Conservation (phyloP, 139 green algal species). For the Mesostigma viride region DNA sequence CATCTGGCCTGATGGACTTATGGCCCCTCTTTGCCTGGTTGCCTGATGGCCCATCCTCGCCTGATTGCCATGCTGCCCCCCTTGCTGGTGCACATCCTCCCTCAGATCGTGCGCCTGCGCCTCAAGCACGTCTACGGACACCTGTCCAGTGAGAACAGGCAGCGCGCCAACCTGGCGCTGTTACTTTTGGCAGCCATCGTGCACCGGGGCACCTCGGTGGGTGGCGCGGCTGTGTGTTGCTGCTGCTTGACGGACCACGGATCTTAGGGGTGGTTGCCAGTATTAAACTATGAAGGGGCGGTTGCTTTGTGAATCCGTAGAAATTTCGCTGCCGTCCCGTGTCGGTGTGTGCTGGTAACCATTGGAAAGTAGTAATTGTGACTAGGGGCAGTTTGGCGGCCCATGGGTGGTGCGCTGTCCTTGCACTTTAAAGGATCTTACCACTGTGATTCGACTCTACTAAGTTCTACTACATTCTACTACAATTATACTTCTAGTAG, state of each 20-base stretch:
- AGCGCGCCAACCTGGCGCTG: neutral
- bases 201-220: neutral
- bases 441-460: too few relatives aligned
- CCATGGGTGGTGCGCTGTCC: too few relatives aligned
- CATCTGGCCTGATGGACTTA: too few relatives aligned
- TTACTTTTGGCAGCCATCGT: neutral
- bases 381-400: neutral
- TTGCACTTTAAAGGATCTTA: too few relatives aligned
- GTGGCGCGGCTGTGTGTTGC: neutral
- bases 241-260: neutral
- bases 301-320: too few relatives aligned
- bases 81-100: too few relatives aligned
- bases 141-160: neutral
- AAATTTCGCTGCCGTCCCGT: neutral
- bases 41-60: too few relatives aligned
- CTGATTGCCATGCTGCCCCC: too few relatives aligned
- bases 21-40: too few relatives aligned
- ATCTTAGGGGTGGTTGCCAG: neutral
- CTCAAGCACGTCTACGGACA: conserved; percentile 7
- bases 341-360: neutral
- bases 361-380: neutral
- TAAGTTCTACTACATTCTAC: too few relatives aligned
- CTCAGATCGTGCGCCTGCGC: conserved; percentile 1
- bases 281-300: too few relatives aligned
- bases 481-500: too few relatives aligned